Evolutionary conservation across 2,329 filamentous ascomycete genomes (phyloP).

Genomic region (Cladosporium sp.): DNA sequence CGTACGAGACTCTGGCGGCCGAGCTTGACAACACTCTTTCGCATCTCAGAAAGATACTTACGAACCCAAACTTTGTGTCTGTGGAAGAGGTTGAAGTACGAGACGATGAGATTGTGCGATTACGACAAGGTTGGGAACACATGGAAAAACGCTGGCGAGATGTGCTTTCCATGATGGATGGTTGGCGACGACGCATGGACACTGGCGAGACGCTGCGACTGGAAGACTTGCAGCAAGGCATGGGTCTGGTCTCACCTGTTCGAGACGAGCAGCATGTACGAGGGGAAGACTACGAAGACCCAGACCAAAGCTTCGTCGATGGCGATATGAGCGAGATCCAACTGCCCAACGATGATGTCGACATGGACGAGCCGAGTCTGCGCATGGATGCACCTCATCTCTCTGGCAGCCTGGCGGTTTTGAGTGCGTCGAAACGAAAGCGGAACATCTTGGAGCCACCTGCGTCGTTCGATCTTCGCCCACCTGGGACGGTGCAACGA

Average conservation of each 20-base stretch:
- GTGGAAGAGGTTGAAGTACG: conserved; percentile 91
- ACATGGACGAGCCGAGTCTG: conserved; percentile 17
- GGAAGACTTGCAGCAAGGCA: conserved; percentile 61
- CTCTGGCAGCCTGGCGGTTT: conserved; percentile 7
- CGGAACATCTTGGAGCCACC: conserved; percentile 36
- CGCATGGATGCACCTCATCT: conserved; percentile 19
- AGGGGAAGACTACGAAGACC: conserved; percentile 18
- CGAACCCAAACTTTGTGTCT: conserved; percentile 93
- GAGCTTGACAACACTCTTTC: conserved; percentile 78
- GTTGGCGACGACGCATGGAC: conserved; percentile 82
- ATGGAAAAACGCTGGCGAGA: conserved; percentile 93
- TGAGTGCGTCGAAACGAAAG: conserved; percentile 32
- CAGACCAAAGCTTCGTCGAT: conserved; percentile 29
- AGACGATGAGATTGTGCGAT: conserved; percentile 82
- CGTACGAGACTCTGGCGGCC: conserved; percentile 66
- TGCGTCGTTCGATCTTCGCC: conserved; percentile 38
- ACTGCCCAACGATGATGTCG: conserved; percentile 9
- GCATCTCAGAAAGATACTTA: conserved; percentile 79
- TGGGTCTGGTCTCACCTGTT: conserved; percentile 49
- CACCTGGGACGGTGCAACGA: conserved; percentile 30
- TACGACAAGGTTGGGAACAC: conserved; percentile 85
- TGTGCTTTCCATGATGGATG: conserved; percentile 85
- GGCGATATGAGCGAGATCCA: conserved; percentile 32
- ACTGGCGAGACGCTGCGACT: conserved; percentile 68
- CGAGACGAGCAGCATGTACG: conserved; percentile 23